Percentiles rank a stretch among this genome's conserved stretches.
These are phyloP conservation scores for Hydrangea macrophylla DNA, from an alignment of 148 eudicot genomes.

Conservation along the genomic window DNA sequence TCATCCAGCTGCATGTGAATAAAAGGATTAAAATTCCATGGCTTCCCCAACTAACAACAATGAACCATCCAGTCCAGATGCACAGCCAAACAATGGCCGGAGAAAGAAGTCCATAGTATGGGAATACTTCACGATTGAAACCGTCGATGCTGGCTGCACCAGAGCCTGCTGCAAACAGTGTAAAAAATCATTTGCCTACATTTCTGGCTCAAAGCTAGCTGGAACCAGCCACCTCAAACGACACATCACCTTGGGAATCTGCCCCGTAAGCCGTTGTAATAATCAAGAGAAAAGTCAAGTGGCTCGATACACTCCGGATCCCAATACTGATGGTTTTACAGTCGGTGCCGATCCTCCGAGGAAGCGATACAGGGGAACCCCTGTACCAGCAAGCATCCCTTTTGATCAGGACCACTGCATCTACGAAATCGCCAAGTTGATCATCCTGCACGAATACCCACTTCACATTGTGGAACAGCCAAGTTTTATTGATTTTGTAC, in stretches of 20 bases:
- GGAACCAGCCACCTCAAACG: slow-evolving; percentile 92
- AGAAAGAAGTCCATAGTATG: slow-evolving; percentile 81
- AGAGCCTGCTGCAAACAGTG: slow-evolving; percentile 79
- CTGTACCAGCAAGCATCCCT: slow-evolving; percentile 30
- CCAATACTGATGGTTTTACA: slow-evolving; percentile 28
- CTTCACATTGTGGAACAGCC: slow-evolving; percentile 56
- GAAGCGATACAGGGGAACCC: slow-evolving; percentile 52
- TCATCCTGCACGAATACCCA: slow-evolving; percentile 69
- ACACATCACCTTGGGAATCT: slow-evolving; percentile 65
- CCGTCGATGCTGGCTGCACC: slow-evolving; percentile 39
- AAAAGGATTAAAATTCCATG: too few species aligned
- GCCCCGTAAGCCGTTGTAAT: slow-evolving; percentile 38
- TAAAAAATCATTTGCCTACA: slow-evolving; percentile 80
- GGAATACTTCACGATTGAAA: slow-evolving; percentile 73
- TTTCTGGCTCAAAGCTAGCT: slow-evolving; percentile 58
- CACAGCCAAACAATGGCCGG: slow-evolving; percentile 46
- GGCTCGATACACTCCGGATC: slow-evolving; percentile 16
- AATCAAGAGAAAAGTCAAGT: slow-evolving; percentile 34
- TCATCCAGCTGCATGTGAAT: too few species aligned
- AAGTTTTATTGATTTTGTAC: slow-evolving; percentile 42
- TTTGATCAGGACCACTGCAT: slow-evolving; percentile 47
- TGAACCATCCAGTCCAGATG: slow-evolving; percentile 26
- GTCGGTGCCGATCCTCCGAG: slow-evolving; percentile 36
- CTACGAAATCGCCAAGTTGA: slow-evolving; percentile 69
- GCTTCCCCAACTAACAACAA: slow-evolving; percentile 24